Evolutionary conservation across 2,329 filamentous ascomycete species (phyloP).

Genomic region (Madurella fahalii): DNA sequence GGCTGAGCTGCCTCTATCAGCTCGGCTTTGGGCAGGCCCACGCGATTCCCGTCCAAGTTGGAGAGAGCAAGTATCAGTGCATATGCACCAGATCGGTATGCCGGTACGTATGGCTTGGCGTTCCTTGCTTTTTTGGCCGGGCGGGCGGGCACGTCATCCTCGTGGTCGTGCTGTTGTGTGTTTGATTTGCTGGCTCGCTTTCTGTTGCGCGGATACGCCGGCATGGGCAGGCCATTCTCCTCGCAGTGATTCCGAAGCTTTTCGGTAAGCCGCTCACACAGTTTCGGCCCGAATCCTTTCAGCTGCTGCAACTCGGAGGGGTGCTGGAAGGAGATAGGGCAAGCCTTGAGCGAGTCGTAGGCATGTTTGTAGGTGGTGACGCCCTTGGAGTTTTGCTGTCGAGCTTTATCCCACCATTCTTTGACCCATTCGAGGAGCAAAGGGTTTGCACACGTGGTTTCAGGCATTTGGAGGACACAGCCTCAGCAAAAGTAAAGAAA

Average conservation of each 20-base stretch:
- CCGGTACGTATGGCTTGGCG: slow-evolving; percentile 66
- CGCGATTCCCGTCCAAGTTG: slow-evolving; percentile 51
- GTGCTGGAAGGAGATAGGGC: slow-evolving; percentile 66
- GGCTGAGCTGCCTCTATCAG: slow-evolving; percentile 67
- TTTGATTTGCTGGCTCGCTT: slow-evolving; percentile 32
- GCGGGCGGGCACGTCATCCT: slow-evolving; percentile 34
- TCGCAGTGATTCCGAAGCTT: slow-evolving; percentile 57
- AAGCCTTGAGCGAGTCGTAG: slow-evolving; percentile 71
- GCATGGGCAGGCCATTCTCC: slow-evolving; percentile 65
- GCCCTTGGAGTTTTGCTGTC: slow-evolving; percentile 66
- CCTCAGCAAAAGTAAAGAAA: slow-evolving; percentile 1
- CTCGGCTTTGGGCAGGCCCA: slow-evolving; percentile 63
- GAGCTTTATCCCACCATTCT: slow-evolving; percentile 69
- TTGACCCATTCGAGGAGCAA: slow-evolving; percentile 69
- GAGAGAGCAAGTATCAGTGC: slow-evolving; percentile 66
- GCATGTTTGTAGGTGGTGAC: slow-evolving; percentile 70
- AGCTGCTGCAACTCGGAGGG: slow-evolving; percentile 69
- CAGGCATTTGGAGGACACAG: slow-evolving; percentile 21
- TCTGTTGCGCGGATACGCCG: slow-evolving; percentile 49
- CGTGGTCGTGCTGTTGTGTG: slow-evolving; percentile 32
- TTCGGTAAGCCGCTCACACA: slow-evolving; percentile 66
- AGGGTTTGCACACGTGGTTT: slow-evolving; percentile 58
- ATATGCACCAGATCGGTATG: slow-evolving; percentile 69
- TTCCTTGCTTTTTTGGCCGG: slow-evolving; percentile 57
- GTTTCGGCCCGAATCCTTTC: slow-evolving; percentile 68